phyloP scores from a whole-genome alignment of 225 moss, liverwort and hornwort genomes.

The Neckera pumila region DNA sequence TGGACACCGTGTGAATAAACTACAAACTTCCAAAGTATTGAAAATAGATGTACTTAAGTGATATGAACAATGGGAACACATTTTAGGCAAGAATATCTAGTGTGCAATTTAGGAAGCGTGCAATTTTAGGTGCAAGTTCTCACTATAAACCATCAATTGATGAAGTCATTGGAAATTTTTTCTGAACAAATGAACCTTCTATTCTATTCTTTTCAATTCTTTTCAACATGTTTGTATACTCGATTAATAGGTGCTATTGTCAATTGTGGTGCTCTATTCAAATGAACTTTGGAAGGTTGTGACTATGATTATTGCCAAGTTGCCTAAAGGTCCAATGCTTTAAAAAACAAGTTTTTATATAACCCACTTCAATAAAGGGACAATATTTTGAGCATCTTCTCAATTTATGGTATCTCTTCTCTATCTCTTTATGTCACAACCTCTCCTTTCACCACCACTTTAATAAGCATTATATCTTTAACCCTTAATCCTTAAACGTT shows the following conservation, averaged over 20 bases:
- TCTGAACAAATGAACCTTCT: neutral
- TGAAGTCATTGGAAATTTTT: neutral
- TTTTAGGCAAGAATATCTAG: too few relatives aligned
- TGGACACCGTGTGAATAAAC: too few relatives aligned
- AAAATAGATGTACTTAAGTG: too few relatives aligned
- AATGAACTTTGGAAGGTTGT: neutral
- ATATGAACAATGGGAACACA: too few relatives aligned
- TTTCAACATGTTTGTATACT: neutral
- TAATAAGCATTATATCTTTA: neutral
- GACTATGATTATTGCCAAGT: fast-evolving
- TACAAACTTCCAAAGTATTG: too few relatives aligned
- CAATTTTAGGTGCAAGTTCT: too few relatives aligned
- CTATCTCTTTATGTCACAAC: neutral
- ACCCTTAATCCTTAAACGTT: too few relatives aligned
- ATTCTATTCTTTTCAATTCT: neutral
- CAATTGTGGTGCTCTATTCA: neutral
- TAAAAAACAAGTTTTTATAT: neutral
- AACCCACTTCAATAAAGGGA: neutral
- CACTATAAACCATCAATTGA: neutral
- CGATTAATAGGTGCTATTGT: neutral
- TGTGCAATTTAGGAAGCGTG: too few relatives aligned
- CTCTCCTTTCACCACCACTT: neutral
- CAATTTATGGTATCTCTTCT: neutral
- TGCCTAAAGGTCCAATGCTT: neutral
- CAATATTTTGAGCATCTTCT: neutral